phyloP scores from a whole-genome alignment of 75 land plant genomes.

The Larix kaempferi region DNA sequence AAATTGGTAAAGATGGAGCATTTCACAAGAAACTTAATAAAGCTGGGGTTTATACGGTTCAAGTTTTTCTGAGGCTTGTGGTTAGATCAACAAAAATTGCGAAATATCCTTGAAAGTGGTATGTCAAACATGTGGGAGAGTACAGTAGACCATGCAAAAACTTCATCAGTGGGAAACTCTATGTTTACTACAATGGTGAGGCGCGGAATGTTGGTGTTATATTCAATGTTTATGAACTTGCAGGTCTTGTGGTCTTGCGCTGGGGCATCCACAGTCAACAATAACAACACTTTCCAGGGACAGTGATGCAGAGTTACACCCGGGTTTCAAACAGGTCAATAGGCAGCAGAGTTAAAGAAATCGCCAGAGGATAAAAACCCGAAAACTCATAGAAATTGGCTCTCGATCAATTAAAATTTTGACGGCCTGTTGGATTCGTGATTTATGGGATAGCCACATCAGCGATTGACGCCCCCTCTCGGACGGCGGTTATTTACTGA shows the following conservation, averaged over 20 bases:
- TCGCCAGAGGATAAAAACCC: too few relatives aligned
- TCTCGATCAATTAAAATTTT: too few relatives aligned
- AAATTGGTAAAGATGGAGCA: slow-evolving; percentile 94
- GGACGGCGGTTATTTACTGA: too few relatives aligned
- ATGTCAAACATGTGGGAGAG: slow-evolving; percentile 99
- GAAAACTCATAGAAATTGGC: too few relatives aligned
- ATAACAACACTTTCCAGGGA: too few relatives aligned
- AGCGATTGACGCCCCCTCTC: too few relatives aligned
- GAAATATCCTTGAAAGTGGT: slow-evolving; percentile 81
- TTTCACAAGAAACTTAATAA: slow-evolving; percentile 83
- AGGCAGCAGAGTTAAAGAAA: too few relatives aligned
- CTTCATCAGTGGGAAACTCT: slow-evolving; percentile 78
- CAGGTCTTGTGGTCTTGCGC: slow-evolving; percentile 27
- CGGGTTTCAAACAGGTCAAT: too few relatives aligned
- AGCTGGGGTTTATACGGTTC: slow-evolving; percentile 54
- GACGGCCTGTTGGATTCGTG: too few relatives aligned
- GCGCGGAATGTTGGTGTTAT: slow-evolving; percentile 73
- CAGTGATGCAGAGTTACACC: too few relatives aligned
- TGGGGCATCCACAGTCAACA: slow-evolving; percentile 57
- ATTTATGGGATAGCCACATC: too few relatives aligned
- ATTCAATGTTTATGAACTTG: slow-evolving; percentile 24
- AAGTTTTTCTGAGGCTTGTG: slow-evolving; percentile 77
- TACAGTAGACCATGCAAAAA: slow-evolving; percentile 88
- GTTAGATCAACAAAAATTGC: slow-evolving; percentile 57
- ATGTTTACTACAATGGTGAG: slow-evolving; percentile 74